These are phyloP conservation scores for Fusarium heterosporum DNA, from an alignment of 2,329 filamentous ascomycete genomes.

Conservation along the genomic window DNA sequence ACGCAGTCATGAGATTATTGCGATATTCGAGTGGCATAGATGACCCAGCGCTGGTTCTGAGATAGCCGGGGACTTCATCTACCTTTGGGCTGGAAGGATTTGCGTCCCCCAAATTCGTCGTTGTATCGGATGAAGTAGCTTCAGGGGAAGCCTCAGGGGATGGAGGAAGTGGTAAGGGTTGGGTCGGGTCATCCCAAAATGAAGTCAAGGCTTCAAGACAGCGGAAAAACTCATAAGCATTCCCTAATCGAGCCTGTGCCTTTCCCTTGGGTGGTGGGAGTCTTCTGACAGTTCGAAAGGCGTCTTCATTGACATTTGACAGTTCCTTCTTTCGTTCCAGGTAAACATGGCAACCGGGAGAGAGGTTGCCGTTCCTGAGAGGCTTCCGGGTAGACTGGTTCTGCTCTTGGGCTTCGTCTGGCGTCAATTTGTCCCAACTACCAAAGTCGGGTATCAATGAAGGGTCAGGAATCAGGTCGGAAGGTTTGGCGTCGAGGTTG, in stretches of 20 bases:
- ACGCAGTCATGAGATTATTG: slow-evolving; percentile 67
- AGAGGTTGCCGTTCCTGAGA: slow-evolving; percentile 65
- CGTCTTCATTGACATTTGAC: slow-evolving; percentile 65
- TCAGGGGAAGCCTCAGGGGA: slow-evolving; percentile 50
- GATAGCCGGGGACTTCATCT: slow-evolving; percentile 22
- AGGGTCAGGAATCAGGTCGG: slow-evolving; percentile 66
- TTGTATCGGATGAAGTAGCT: slow-evolving; percentile 24
- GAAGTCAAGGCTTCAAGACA: slow-evolving; percentile 69
- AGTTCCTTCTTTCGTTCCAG: slow-evolving; percentile 70
- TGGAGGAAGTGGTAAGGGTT: slow-evolving; percentile 48
- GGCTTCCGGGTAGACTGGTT: slow-evolving; percentile 62
- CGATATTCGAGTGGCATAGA: slow-evolving; percentile 70
- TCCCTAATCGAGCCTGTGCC: slow-evolving; percentile 67
- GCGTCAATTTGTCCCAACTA: slow-evolving; percentile 62
- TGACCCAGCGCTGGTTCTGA: slow-evolving; percentile 62
- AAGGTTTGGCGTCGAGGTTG: slow-evolving; percentile 60
- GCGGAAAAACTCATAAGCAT: slow-evolving; percentile 74
- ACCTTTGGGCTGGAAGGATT: slow-evolving; percentile 30
- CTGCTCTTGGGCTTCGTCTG: slow-evolving; percentile 61
- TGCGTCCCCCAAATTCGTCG: slow-evolving; percentile 11
- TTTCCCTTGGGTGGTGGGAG: slow-evolving; percentile 66
- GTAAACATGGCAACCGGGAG: slow-evolving; percentile 69
- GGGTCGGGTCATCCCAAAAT: slow-evolving; percentile 72
- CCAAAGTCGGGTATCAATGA: slow-evolving; percentile 65
- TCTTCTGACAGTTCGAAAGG: slow-evolving; percentile 71